Percentiles rank a stretch among this genome's conserved stretches.
phyloP scores from a whole-genome alignment of 352 stramenopile genomes.

The Phytophthora palmivora region DNA sequence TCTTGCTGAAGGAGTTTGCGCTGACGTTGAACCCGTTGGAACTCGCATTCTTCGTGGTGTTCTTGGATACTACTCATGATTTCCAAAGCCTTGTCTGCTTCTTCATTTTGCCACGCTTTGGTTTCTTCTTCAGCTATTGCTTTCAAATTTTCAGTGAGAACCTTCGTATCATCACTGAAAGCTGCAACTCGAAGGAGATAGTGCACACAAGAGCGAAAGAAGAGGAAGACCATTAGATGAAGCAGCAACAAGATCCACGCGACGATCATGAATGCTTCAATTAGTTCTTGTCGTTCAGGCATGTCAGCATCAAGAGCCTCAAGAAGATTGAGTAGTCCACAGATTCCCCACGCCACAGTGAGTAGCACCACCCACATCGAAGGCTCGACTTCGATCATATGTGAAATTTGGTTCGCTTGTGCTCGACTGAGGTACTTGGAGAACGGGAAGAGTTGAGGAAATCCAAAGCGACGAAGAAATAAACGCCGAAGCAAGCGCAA shows the following conservation, averaged over 20 bases:
- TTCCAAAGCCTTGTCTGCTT: constrained; percentile 25
- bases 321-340: constrained; percentile 27
- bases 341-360: constrained; percentile 47
- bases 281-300: constrained; percentile 34
- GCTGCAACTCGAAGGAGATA: constrained; percentile 46
- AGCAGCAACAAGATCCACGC: constrained; percentile 44
- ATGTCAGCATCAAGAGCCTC: constrained; percentile 17
- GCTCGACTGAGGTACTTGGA: constrained; percentile 74
- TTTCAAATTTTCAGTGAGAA: constrained; percentile 20
- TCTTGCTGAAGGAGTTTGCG: constrained; percentile 15
- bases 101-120: constrained; percentile 29
- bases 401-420: constrained; percentile 78
- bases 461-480: constrained; percentile 47
- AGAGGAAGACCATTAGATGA: constrained; percentile 47
- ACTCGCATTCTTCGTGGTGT: constrained; percentile 32
- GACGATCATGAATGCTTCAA: constrained; percentile 42
- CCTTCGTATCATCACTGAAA: constrained; percentile 24
- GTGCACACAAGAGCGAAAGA: constrained; percentile 45
- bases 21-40: constrained; percentile 17
- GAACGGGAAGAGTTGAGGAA: constrained; percentile 66
- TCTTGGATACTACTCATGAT: constrained; percentile 29
- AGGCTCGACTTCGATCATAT: constrained; percentile 80
- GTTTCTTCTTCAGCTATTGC: constrained; percentile 31
- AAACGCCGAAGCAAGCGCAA: constrained; percentile 47
- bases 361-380: constrained; percentile 67